Conservation (phyloP, 768 basidiomycete species). For the Guyanaporus albipodus region DNA sequence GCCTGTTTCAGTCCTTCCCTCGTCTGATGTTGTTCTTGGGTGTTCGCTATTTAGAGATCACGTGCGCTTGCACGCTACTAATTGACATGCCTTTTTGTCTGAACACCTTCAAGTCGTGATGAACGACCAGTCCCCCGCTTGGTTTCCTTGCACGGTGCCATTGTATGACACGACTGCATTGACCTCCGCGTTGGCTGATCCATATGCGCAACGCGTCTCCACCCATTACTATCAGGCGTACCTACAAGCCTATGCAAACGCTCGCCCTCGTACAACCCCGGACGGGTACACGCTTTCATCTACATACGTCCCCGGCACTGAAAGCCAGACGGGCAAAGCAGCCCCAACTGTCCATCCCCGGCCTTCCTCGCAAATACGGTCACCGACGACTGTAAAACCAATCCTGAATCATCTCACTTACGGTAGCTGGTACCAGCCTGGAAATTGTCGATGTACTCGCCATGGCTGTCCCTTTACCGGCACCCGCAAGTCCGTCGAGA, state of each 20-base stretch:
- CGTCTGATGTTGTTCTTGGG: slow-evolving; percentile 1
- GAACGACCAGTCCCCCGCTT: slow-evolving; percentile 12
- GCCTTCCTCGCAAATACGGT: background rate
- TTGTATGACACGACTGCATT: slow-evolving; percentile 24
- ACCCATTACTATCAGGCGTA: slow-evolving; percentile 58
- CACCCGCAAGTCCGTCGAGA: slow-evolving; percentile 66
- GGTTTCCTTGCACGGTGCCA: slow-evolving; percentile 13
- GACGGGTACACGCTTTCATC: slow-evolving; percentile 40
- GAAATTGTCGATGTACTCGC: slow-evolving; percentile 56
- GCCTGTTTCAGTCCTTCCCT: slow-evolving; percentile 5
- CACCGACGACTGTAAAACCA: slow-evolving; percentile 8
- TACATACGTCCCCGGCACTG: slow-evolving; percentile 29
- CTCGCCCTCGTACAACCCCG: slow-evolving; percentile 22
- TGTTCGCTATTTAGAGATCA: slow-evolving; percentile 14
- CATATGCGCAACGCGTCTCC: slow-evolving; percentile 32
- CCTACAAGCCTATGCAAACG: slow-evolving; percentile 30
- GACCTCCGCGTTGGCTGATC: slow-evolving; percentile 26
- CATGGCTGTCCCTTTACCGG: slow-evolving; percentile 66
- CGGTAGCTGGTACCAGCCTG: slow-evolving; percentile 59
- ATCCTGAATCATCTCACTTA: slow-evolving; percentile 17
- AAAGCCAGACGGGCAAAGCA: background rate
- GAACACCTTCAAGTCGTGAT: background rate
- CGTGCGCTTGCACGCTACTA: slow-evolving; percentile 27
- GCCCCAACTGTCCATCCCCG: background rate
- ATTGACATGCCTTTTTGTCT: background rate